Evolutionary conservation across 352 stramenopile genomes (phyloP), one percentile per base, ranked within the genome.

Genomic region (Phytophthora cryptogea): DNA sequence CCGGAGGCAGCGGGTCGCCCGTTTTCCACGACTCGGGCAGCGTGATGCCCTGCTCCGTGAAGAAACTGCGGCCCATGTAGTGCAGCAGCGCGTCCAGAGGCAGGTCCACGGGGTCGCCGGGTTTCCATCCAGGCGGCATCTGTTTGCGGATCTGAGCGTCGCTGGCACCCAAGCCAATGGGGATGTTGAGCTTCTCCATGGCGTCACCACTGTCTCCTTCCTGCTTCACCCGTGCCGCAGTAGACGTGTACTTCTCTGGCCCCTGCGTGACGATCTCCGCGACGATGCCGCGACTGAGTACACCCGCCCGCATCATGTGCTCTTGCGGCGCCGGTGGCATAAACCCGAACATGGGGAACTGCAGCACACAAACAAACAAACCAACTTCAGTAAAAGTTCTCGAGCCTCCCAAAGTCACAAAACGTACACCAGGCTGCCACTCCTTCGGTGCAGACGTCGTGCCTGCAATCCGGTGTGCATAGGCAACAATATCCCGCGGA

Each of bases 321-420:
- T 87, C 78, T 39, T 91, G 85, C 14, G 85, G 85, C 8, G 85
- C 85, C n/a, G 85, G 85, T 3, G 85, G 85, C 72, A 89, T 88
- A 54, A 94, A 94, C 11, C 85, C 85, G 75, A 92, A 92, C 83
- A 94, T 94, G 1, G 85, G 81, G 44, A 90, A 89, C 83, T 94
- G 32, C 10, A 48, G 20, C 9, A 26, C 11, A 35, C 11, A 9
- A 56, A 49, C 31, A 68, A 13, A 33, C 7, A 59, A 9, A 44
- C 8, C 28, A 2, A 28, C 1, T 23, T 27, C n/a, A 27, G 51
- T 35, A 52, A 31, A 20, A 44, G 27, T 14, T 3, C 10, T 32
- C 4, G 33, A 6, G n/a, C 16, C n/a, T n/a, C n/a, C 31, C 8
- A n/a, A 43, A 32, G 41, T 8, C 28, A 35, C 28, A 20, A 47